Percentiles rank a stretch among this genome's conserved stretches.
Conservation (phyloP, 1,139 yeast species). For the Candida smagusa region DNA sequence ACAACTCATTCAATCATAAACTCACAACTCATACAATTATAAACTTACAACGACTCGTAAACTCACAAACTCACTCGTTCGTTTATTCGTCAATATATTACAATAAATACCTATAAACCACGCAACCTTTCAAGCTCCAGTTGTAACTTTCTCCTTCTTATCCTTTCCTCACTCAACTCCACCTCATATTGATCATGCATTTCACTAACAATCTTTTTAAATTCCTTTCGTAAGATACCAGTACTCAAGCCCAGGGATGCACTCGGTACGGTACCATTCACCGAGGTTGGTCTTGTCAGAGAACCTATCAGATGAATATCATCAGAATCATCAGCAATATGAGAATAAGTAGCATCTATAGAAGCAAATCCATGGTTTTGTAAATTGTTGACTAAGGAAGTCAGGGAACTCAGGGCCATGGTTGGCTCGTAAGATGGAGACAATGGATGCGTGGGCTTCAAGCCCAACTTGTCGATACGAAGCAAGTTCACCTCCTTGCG, state of each 20-base stretch:
- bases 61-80: too few relatives aligned
- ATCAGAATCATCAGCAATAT: conserved; percentile 15
- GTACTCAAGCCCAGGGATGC: conserved; percentile 24
- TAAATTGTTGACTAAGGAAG: conserved; percentile 9
- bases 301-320: conserved; percentile 14
- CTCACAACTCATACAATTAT: too few relatives aligned
- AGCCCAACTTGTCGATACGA: conserved; percentile 48
- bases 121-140: conserved; percentile 28
- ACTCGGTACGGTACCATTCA: conserved; percentile 5
- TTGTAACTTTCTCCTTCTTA: conserved; percentile 49
- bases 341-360: conserved; percentile 13
- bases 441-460: conserved; percentile 9
- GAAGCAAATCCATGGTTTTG: conserved; percentile 6
- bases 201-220: conserved; percentile 62
- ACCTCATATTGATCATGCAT: conserved; percentile 60
- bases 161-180: conserved; percentile 56
- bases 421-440: conserved; percentile 11
- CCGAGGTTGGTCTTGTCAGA: conserved; percentile 18
- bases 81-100: conserved; percentile 1
- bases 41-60: too few relatives aligned
- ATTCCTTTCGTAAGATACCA: conserved; percentile 63
- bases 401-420: conserved; percentile 9
- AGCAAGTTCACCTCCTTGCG: conserved; percentile 48
- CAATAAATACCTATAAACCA: conserved; percentile 6
- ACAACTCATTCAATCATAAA: too few relatives aligned